Evolutionary conservation across 495 filamentous ascomycete species (phyloP).

Genomic region (Talaromyces liani): DNA sequence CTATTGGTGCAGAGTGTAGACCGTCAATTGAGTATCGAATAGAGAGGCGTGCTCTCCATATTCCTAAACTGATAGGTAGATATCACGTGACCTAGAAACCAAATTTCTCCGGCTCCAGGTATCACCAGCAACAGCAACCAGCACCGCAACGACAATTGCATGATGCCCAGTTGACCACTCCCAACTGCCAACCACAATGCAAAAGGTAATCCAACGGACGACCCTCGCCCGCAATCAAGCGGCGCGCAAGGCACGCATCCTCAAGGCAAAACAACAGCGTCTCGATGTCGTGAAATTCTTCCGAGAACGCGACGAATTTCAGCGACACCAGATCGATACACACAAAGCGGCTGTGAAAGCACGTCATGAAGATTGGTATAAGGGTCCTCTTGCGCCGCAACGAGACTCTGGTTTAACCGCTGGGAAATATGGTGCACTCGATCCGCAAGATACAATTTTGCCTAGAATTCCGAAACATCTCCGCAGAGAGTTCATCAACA

Average conservation of each 20-base stretch:
- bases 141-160: neutral
- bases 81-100: neutral
- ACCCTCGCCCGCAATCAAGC: constrained; percentile 58
- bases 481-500: constrained; percentile 52
- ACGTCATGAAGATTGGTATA: constrained; percentile 62
- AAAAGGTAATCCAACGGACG: constrained; percentile 66
- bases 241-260: constrained; percentile 38
- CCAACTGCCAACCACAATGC: constrained; percentile 45
- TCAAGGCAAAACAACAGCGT: constrained; percentile 32
- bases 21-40: neutral
- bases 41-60: neutral
- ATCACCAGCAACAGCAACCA: neutral
- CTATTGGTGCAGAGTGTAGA: neutral
- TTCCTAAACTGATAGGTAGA: neutral
- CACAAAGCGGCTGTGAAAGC: constrained; percentile 23
- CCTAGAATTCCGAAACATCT: constrained; percentile 32
- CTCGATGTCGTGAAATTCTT: constrained; percentile 22
- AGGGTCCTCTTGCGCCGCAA: constrained; percentile 69
- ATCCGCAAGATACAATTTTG: constrained; percentile 27
- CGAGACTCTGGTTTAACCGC: constrained; percentile 51
- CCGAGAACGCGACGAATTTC: constrained; percentile 25
- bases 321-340: constrained; percentile 23
- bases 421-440: constrained; percentile 43
- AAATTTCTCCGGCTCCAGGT: constrained; percentile 4
- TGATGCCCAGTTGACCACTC: constrained; percentile 7